Percentiles rank a stretch among this genome's conserved stretches.
Conservation (phyloP, 192 early-diverging fungal species). For the Podila clonocystis region DNA sequence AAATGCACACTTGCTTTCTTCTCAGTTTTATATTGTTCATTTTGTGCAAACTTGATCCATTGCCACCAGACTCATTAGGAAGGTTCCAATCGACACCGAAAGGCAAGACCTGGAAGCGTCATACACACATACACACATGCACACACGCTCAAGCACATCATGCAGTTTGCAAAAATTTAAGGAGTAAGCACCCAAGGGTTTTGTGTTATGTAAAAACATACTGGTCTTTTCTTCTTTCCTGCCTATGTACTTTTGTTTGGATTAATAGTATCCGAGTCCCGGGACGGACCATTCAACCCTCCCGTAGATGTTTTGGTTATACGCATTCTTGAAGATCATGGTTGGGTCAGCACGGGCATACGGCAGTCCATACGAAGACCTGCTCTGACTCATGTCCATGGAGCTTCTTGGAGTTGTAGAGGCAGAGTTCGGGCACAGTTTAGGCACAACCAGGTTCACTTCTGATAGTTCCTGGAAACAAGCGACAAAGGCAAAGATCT, state of each 20-base stretch:
- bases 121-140: too few relatives aligned
- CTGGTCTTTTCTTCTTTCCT: too few relatives aligned
- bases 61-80: too few relatives aligned
- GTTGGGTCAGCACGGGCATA: conserved; percentile 25
- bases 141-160: too few relatives aligned
- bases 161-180: too few relatives aligned
- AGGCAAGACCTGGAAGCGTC: too few relatives aligned
- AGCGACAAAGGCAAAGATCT: conserved; percentile 11
- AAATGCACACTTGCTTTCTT: too few relatives aligned
- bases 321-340: conserved; percentile 32
- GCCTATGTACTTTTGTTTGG: background rate
- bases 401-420: conserved; percentile 31
- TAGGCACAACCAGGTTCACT: conserved; percentile 23
- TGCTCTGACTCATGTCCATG: conserved; percentile 5
- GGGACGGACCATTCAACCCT: conserved; percentile 25
- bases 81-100: too few relatives aligned
- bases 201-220: too few relatives aligned
- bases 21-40: too few relatives aligned
- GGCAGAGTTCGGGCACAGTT: conserved; percentile 19
- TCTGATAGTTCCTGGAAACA: conserved; percentile 23
- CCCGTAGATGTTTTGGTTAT: conserved; percentile 30
- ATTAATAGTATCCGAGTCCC: conserved; percentile 13
- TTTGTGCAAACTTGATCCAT: too few relatives aligned
- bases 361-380: background rate
- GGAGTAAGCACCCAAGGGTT: too few relatives aligned